Conservation (phyloP, 371 early-diverging fungal species). For the Mucor lusitanicus region DNA sequence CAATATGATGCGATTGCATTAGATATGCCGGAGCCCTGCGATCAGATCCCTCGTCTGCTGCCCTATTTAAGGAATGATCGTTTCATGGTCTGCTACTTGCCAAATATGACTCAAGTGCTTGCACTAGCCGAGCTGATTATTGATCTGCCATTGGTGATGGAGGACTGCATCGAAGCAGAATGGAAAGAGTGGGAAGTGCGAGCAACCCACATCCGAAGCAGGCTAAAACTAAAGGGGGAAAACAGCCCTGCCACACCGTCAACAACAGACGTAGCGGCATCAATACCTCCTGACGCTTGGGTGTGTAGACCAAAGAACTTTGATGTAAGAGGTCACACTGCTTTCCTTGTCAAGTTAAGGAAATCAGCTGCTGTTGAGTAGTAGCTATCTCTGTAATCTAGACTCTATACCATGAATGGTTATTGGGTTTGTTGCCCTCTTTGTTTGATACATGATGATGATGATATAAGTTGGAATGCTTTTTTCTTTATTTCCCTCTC, state of each 20-base stretch:
- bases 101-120: conserved; percentile 78
- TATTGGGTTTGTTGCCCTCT: background rate
- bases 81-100: conserved; percentile 70
- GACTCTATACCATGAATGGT: conserved; percentile 1
- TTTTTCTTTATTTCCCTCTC: background rate
- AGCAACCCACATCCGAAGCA: conserved; percentile 60
- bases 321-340: conserved; percentile 64
- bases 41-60: conserved; percentile 47
- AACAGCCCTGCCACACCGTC: background rate
- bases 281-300: conserved; percentile 39
- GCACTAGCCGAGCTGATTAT: conserved; percentile 52
- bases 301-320: conserved; percentile 64
- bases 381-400: background rate
- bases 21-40: conserved; percentile 73
- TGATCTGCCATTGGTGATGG: conserved; percentile 55
- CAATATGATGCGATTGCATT: conserved; percentile 67
- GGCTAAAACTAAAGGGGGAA: conserved; percentile 21
- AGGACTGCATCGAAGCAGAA: conserved; percentile 63
- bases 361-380: conserved; percentile 33
- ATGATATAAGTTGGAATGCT: background rate
- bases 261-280: background rate
- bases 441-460: background rate
- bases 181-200: conserved; percentile 77
- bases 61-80: conserved; percentile 64
- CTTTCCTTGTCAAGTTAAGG: conserved; percentile 63